Percentiles rank a stretch among this genome's conserved stretches.
These are phyloP conservation scores for Mrakia hoshinonis DNA, from an alignment of 768 basidiomycete species.

Conservation along the genomic window DNA sequence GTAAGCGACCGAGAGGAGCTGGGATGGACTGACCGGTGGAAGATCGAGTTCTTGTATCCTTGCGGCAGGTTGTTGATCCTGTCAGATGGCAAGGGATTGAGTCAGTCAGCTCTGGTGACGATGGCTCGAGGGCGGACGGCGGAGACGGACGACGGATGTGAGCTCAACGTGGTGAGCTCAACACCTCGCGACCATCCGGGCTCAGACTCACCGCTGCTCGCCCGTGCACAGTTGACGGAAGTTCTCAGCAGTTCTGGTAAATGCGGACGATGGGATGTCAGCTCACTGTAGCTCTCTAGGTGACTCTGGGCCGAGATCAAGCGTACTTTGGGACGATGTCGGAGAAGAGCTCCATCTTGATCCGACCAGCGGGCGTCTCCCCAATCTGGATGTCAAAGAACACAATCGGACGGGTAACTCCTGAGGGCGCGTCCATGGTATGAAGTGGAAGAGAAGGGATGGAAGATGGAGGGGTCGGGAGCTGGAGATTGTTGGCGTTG, in stretches of 20 bases:
- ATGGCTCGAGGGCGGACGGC: no score
- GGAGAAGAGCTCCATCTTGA: slow-evolving; percentile 96
- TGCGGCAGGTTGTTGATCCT: slow-evolving; percentile 49
- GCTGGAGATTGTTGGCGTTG: background rate
- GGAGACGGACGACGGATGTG: background rate
- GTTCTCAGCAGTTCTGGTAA: slow-evolving; percentile 82
- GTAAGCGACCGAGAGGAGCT: background rate
- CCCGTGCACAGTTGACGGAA: slow-evolving; percentile 95
- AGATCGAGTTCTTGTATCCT: slow-evolving; percentile 83
- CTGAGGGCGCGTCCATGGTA: slow-evolving; percentile 27
- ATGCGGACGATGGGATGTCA: no score
- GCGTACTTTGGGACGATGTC: slow-evolving; percentile 89
- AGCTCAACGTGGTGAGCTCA: slow-evolving; percentile 7
- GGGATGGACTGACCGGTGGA: slow-evolving; percentile 64
- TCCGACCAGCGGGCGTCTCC: slow-evolving; percentile 84
- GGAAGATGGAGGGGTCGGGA: background rate
- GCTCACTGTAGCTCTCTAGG: no score
- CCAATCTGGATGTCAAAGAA: slow-evolving; percentile 98
- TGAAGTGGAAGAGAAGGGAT: background rate
- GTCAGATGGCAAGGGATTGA: no score
- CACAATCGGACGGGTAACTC: slow-evolving; percentile 59
- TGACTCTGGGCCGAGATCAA: background rate
- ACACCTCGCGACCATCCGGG: background rate
- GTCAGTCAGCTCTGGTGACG: background rate
- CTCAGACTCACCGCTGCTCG: slow-evolving; percentile 71